phyloP scores from a whole-genome alignment of 225 moss, liverwort and hornwort species.

The Takakia lepidozioides region DNA sequence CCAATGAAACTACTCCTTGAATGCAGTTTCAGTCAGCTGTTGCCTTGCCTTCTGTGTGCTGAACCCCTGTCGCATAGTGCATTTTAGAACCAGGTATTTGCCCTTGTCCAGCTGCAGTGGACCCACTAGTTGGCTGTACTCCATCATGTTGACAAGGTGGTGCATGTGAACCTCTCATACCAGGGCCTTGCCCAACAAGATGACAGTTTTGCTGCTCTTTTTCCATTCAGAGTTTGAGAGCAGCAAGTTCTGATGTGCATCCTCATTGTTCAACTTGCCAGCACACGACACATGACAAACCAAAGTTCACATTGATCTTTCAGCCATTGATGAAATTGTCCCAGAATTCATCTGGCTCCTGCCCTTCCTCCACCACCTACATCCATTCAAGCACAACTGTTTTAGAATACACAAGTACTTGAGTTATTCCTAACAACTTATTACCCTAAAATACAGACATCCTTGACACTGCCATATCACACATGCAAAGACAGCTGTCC shows the following conservation, averaged over 20 bases:
- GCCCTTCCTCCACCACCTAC: conserved; percentile 36
- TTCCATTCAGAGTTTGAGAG: background rate
- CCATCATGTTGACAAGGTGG: too few relatives aligned
- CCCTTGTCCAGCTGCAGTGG: too few relatives aligned
- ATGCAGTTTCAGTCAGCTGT: too few relatives aligned
- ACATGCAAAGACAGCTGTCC: too few relatives aligned
- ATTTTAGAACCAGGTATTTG: too few relatives aligned
- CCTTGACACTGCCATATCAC: background rate
- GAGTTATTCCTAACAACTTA: background rate
- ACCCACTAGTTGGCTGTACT: too few relatives aligned
- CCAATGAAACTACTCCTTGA: too few relatives aligned
- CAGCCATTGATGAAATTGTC: conserved; percentile 35
- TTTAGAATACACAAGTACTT: background rate
- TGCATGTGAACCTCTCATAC: background rate
- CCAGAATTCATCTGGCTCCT: conserved; percentile 43
- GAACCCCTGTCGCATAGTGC: too few relatives aligned
- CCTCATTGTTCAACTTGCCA: background rate
- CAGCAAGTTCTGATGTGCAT: background rate
- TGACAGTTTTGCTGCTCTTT: background rate
- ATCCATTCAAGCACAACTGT: background rate
- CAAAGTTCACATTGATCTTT: background rate
- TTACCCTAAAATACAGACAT: background rate
- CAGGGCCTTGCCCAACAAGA: background rate
- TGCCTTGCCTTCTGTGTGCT: too few relatives aligned
- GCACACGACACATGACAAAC: background rate